Evolutionary conservation across 1,139 yeast genomes (phyloP).

Genomic region (Yarrowia galli): DNA sequence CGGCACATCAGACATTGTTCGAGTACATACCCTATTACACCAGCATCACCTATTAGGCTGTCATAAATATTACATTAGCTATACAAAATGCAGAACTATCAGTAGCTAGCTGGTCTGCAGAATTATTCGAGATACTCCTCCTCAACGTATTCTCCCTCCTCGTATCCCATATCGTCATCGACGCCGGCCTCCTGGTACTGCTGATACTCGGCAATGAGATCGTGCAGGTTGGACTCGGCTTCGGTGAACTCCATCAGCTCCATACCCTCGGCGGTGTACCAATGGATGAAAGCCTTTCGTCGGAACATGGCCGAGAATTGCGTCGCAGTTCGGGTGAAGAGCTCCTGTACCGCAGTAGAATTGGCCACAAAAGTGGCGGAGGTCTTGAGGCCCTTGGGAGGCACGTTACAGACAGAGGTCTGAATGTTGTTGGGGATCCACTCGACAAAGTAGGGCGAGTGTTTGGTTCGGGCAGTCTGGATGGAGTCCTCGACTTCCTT

Average conservation of each 20-base stretch:
- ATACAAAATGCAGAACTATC: constrained; percentile 11
- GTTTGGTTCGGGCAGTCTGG: constrained; percentile 82
- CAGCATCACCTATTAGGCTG: too few relatives aligned
- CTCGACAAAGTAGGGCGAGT: constrained; percentile 84
- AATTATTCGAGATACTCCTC: constrained; percentile 26
- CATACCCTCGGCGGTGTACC: constrained; percentile 97
- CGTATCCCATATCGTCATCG: constrained; percentile 63
- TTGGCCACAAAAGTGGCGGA: constrained; percentile 92
- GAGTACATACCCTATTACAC: too few relatives aligned
- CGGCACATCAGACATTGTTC: too few relatives aligned
- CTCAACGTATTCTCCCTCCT: constrained; percentile 25
- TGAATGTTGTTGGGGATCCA: constrained; percentile 98
- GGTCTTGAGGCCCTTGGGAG: constrained; percentile 86
- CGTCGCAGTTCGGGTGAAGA: constrained; percentile 86
- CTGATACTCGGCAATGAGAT: constrained; percentile 86
- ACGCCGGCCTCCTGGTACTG: constrained; percentile 88
- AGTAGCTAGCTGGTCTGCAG: not conserved
- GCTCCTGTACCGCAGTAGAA: constrained; percentile 89
- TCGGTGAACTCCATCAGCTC: constrained; percentile 92
- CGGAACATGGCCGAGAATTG: constrained; percentile 93
- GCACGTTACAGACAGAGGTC: constrained; percentile 89
- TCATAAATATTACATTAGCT: constrained; percentile 27
- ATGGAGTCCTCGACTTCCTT: constrained; percentile 95
- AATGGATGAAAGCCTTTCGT: constrained; percentile 93
- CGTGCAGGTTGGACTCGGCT: constrained; percentile 85